Evolutionary conservation across 352 stramenopile genomes (phyloP), one percentile per base, ranked within the genome.

Genomic region (Pythium rhizo-oryzae): DNA sequence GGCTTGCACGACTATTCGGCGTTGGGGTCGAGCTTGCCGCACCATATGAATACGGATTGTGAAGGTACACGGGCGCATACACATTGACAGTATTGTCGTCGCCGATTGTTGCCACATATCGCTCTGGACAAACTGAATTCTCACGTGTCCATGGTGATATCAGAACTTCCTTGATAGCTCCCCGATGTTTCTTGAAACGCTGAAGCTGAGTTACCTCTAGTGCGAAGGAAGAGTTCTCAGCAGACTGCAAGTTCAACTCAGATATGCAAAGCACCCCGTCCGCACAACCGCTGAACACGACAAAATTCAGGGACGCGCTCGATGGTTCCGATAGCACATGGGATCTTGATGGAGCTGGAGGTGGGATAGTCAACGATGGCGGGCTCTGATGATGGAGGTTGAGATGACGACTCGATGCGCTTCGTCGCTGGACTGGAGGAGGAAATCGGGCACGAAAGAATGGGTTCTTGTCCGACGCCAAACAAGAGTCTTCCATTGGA

Each of bases 251-350:
- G 1, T 72, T 62, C 4, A 93, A 60, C 55, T 92, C 82, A 2
- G 84, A 80, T 16, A 93, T 78, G 18, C 59, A 75, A 25, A 93
- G 43, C 18, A 84, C 69, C 18, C 85, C 85, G 41, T 92, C 82
- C 53, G 78, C 74, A 52, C 84, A 84, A 9, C 85, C 85, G 13
- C 71, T 89, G 62, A 93, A 93, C 3, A 92, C 75, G 65, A 92
- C 77, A 24, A 92, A 87, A 52, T 80, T 66, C 15, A 90, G 69
- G 8, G 68, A 84, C 25, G 76, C 74, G n/a, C 66, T 72, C 8
- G 76, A 74, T 6, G 39, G 3, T n/a, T 61, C 46, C 3, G 24
- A 23, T 6, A 19, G 9, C 2, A 9, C 46, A 11, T 28, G 16
- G 16, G 28, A 11, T 16, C 37, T 47, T 51, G 44, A 21, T n/a